Evolutionary conservation across 192 early-diverging fungal species (phyloP).

Genomic region (Entomortierella lignicola): DNA sequence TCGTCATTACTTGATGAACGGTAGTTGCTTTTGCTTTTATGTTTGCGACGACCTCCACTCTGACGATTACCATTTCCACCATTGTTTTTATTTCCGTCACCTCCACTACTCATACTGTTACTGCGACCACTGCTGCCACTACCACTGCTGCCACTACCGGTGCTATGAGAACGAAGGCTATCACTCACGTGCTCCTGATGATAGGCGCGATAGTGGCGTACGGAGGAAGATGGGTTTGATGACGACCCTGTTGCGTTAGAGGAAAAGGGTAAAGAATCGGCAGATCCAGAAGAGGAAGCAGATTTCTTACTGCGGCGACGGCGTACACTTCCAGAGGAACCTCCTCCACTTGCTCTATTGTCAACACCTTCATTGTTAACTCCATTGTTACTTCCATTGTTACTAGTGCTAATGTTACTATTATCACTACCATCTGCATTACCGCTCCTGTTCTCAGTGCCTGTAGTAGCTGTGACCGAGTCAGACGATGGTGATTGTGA

Average conservation of each 20-base stretch:
- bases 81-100: conserved; percentile 1
- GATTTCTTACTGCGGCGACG: conserved; percentile 13
- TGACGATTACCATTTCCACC: neutral
- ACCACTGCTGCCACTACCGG: conserved; percentile 17
- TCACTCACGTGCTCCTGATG: too few species aligned
- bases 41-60: conserved; percentile 9
- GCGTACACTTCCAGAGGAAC: neutral
- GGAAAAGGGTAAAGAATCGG: conserved; percentile 4
- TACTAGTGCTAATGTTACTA: neutral
- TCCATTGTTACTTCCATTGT: neutral
- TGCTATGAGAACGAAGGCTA: neutral
- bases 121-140: conserved; percentile 17
- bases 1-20: neutral
- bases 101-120: conserved; percentile 8
- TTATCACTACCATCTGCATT: neutral
- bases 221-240: neutral
- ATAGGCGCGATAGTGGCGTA: conserved; percentile 11
- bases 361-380: too few species aligned
- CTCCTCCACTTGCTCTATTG: neutral
- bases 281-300: conserved; percentile 12
- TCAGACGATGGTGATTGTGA: conserved; percentile 18
- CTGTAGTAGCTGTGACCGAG: neutral
- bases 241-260: conserved; percentile 3
- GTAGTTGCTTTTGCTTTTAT: conserved; percentile 29
- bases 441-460: neutral